phyloP scores from a whole-genome alignment of 2,329 filamentous ascomycete genomes.

The Paracoccidioides brasiliensis region DNA sequence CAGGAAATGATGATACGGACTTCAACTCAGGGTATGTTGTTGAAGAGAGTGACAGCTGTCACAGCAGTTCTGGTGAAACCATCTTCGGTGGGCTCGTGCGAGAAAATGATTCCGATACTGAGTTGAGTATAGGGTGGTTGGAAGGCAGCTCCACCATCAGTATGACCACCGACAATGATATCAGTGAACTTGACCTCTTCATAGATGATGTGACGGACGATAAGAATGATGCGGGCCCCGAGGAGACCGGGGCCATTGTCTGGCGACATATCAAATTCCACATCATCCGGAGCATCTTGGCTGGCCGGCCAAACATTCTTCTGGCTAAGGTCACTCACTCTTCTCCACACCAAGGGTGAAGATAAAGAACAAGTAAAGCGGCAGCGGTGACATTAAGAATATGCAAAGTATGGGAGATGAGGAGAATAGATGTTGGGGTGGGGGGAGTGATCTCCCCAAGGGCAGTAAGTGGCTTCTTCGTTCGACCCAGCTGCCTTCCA shows the following conservation, averaged over 20 bases:
- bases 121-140: background rate
- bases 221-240: background rate
- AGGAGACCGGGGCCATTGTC: conserved; percentile 1
- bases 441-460: too few relatives aligned
- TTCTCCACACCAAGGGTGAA: background rate
- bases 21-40: background rate
- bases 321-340: background rate
- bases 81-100: background rate
- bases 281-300: background rate
- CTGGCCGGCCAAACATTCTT: background rate
- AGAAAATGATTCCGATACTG: conserved; percentile 3
- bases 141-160: background rate
- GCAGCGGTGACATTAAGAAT: too few relatives aligned
- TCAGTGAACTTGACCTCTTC: background rate
- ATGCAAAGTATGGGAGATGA: too few relatives aligned
- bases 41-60: background rate
- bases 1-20: background rate
- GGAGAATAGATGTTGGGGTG: too few relatives aligned
- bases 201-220: conserved; percentile 8
- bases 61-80: background rate
- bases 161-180: conserved; percentile 1
- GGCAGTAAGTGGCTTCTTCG: too few relatives aligned
- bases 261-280: conserved; percentile 2
- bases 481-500: too few relatives aligned
- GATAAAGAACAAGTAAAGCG: background rate